Evolutionary conservation across 2,329 filamentous ascomycete species (phyloP).

Genomic region (Colletotrichum sp.): DNA sequence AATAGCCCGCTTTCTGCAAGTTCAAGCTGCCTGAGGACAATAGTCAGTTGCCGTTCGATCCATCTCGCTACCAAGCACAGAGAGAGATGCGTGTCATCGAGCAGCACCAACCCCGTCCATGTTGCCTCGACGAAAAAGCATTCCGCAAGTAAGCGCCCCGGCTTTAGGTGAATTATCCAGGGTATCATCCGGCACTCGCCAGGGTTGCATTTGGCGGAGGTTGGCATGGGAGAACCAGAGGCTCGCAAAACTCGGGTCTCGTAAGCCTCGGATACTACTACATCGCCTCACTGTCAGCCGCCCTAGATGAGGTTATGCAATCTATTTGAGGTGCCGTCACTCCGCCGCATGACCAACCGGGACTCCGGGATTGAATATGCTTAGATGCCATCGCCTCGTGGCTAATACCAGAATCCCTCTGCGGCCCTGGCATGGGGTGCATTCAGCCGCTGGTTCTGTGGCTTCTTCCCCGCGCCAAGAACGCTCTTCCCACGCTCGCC

Average conservation of each 20-base stretch:
- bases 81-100: background rate
- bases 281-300: background rate
- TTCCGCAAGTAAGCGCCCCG: background rate
- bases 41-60: background rate
- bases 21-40: background rate
- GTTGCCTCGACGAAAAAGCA: background rate
- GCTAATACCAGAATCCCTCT: background rate
- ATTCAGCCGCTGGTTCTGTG: background rate
- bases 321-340: background rate
- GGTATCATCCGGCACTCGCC: background rate
- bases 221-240: background rate
- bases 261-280: background rate
- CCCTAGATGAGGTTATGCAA: background rate
- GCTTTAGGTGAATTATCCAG: background rate
- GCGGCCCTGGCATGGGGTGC: background rate
- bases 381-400: background rate
- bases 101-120: background rate
- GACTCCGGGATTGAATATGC: background rate
- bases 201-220: background rate
- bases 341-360: background rate
- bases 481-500: background rate
- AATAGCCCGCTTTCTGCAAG: background rate
- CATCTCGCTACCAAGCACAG: background rate
- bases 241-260: slow-evolving; percentile 1
- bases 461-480: background rate